phyloP scores from a whole-genome alignment of 345 rosid species.

The Euclidium syriacum region DNA sequence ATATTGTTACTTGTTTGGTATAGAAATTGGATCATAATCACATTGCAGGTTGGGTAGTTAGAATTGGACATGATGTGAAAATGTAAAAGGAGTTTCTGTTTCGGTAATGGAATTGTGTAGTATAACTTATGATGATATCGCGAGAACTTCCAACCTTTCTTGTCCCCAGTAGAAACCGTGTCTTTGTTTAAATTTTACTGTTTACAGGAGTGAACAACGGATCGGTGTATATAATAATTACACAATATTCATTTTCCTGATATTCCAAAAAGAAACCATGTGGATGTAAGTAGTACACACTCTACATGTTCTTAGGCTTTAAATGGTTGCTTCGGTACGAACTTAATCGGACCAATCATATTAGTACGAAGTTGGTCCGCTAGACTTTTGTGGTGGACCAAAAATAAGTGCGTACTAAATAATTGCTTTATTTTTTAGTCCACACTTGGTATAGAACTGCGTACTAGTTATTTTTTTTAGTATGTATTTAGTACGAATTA shows the following conservation, averaged over 20 bases:
- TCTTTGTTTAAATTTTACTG: slow-evolving; percentile 15
- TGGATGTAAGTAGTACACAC: slow-evolving; percentile 8
- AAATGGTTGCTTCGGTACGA: no score
- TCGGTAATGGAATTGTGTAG: no score
- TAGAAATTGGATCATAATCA: slow-evolving; percentile 8
- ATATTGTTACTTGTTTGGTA: slow-evolving; percentile 11
- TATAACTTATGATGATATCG: no score
- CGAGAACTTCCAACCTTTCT: slow-evolving; percentile 9
- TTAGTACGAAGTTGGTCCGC: no score
- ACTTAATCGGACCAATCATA: no score
- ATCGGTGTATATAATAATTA: neutral
- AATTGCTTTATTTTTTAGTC: no score
- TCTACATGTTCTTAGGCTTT: neutral
- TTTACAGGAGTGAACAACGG: slow-evolving; percentile 1
- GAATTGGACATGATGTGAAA: neutral
- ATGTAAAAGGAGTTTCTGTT: no score
- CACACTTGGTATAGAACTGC: no score
- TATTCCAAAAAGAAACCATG: neutral
- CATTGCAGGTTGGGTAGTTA: neutral
- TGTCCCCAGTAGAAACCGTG: neutral
- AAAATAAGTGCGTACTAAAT: no score
- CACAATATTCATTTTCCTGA: neutral
- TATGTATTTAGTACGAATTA: no score
- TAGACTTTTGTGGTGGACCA: no score
- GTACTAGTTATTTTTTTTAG: no score